These are phyloP conservation scores for Russula griseocarnosa DNA, from an alignment of 768 basidiomycete species.

Conservation along the genomic window DNA sequence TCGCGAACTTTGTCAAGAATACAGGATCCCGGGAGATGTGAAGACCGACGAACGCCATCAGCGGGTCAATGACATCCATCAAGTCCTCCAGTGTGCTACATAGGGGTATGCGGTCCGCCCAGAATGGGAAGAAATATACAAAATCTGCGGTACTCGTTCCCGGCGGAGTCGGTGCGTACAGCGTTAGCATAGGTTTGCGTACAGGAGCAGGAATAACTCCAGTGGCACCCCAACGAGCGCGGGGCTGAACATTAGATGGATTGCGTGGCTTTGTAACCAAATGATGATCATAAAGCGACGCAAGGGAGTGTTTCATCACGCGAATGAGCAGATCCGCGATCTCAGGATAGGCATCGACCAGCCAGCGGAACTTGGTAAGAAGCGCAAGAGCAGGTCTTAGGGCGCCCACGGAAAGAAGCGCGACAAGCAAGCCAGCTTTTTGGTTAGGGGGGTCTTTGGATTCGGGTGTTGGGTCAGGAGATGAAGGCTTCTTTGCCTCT, in stretches of 20 bases:
- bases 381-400: slow-evolving; percentile 73
- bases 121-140: slow-evolving; percentile 87
- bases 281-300: slow-evolving; percentile 55
- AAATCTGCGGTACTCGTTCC: slow-evolving; percentile 71
- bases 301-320: slow-evolving; percentile 62
- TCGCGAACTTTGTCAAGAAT: slow-evolving; percentile 74
- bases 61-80: slow-evolving; percentile 67
- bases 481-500: slow-evolving; percentile 35
- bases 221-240: slow-evolving; percentile 57
- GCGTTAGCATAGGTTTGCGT: slow-evolving; percentile 65
- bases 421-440: slow-evolving; percentile 70
- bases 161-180: slow-evolving; percentile 77
- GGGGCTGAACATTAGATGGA: slow-evolving; percentile 58
- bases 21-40: slow-evolving; percentile 75
- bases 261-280: slow-evolving; percentile 57
- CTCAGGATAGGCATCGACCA: slow-evolving; percentile 75
- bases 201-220: slow-evolving; percentile 50
- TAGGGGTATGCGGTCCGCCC: slow-evolving; percentile 66
- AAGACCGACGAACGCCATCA: slow-evolving; percentile 75
- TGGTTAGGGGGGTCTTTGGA: slow-evolving; percentile 56
- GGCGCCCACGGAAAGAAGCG: slow-evolving; percentile 84
- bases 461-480: slow-evolving; percentile 35
- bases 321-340: slow-evolving; percentile 85
- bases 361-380: slow-evolving; percentile 78
- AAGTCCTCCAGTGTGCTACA: slow-evolving; percentile 66